These are phyloP conservation scores for Fusarium sp. DNA, from an alignment of 2,329 filamentous ascomycete species.

Conservation along the genomic window DNA sequence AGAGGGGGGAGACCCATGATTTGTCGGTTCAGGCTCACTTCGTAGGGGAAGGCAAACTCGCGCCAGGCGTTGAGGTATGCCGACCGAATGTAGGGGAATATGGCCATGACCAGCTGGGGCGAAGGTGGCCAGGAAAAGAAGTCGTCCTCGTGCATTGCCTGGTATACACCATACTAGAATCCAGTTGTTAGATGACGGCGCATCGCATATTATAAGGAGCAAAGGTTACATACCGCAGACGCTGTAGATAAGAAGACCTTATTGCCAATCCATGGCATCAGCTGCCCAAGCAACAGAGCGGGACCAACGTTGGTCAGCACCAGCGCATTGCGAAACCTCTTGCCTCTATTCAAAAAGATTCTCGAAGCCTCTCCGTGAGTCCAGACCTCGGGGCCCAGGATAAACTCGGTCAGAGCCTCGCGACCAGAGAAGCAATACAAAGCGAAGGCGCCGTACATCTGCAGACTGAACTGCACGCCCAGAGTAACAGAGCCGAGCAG, in stretches of 20 bases:
- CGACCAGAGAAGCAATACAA: constrained; percentile 66
- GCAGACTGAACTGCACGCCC: constrained; percentile 64
- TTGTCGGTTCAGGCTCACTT: constrained; percentile 61
- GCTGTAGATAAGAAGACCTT: constrained; percentile 58
- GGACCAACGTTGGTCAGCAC: constrained; percentile 61
- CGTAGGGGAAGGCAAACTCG: constrained; percentile 59
- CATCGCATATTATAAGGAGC: neutral
- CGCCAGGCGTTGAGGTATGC: constrained; percentile 62
- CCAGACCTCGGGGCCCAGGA: constrained; percentile 52
- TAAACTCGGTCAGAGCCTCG: constrained; percentile 57
- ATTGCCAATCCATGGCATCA: constrained; percentile 58
- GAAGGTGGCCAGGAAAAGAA: constrained; percentile 66
- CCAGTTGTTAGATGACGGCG: constrained; percentile 5
- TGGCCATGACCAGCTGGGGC: constrained; percentile 61
- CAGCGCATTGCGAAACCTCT: constrained; percentile 50
- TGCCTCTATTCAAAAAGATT: constrained; percentile 42
- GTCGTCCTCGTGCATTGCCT: constrained; percentile 59
- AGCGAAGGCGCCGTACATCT: constrained; percentile 65
- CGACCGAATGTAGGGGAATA: constrained; percentile 61
- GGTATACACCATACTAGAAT: constrained; percentile 60
- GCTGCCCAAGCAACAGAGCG: constrained; percentile 57
- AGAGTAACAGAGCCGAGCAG: constrained; percentile 70
- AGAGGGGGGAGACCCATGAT: constrained; percentile 56
- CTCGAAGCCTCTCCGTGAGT: constrained; percentile 42
- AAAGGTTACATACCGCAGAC: constrained; percentile 52